Percentiles rank a stretch among this genome's conserved stretches.
phyloP scores from a whole-genome alignment of 306 rosid species.

The Corylus americana region DNA sequence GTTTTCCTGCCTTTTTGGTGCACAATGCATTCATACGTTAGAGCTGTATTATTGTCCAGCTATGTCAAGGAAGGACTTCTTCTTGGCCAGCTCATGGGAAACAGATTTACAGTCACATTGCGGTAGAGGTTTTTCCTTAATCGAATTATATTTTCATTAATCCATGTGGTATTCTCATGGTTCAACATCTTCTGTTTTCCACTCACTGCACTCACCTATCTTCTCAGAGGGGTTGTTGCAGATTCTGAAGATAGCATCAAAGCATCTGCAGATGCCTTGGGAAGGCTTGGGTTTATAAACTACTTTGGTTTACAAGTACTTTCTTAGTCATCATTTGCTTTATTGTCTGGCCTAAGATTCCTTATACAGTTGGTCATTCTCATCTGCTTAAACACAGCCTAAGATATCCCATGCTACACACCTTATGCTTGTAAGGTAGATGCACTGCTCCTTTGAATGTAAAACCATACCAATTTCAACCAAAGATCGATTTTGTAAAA shows the following conservation, averaged over 20 bases:
- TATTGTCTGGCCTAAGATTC: background rate
- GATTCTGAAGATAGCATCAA: constrained; percentile 80
- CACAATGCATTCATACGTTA: constrained; percentile 24
- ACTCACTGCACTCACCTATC: constrained; percentile 30
- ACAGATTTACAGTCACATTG: constrained; percentile 79
- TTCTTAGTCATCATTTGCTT: constrained; percentile 27
- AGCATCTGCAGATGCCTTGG: constrained; percentile 79
- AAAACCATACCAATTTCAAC: background rate
- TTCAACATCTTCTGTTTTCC: constrained; percentile 14
- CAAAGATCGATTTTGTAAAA: background rate
- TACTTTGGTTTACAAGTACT: constrained; percentile 95
- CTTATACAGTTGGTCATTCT: background rate
- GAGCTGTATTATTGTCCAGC: constrained; percentile 53
- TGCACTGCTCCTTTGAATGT: background rate
- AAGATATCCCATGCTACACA: background rate
- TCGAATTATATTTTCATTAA: background rate
- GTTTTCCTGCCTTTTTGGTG: constrained; percentile 11
- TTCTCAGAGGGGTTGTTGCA: constrained; percentile 91
- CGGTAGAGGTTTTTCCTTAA: constrained; percentile 55
- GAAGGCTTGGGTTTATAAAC: constrained; percentile 83
- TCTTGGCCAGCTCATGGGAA: constrained; percentile 93
- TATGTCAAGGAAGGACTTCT: constrained; percentile 81
- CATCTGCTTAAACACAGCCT: background rate
- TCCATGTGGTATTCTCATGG: constrained; percentile 19
- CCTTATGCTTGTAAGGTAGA: background rate